Evolutionary conservation across 495 filamentous ascomycete species (phyloP), one percentile per base, ranked within the genome.

Genomic region (Penicillium subrubescens): DNA sequence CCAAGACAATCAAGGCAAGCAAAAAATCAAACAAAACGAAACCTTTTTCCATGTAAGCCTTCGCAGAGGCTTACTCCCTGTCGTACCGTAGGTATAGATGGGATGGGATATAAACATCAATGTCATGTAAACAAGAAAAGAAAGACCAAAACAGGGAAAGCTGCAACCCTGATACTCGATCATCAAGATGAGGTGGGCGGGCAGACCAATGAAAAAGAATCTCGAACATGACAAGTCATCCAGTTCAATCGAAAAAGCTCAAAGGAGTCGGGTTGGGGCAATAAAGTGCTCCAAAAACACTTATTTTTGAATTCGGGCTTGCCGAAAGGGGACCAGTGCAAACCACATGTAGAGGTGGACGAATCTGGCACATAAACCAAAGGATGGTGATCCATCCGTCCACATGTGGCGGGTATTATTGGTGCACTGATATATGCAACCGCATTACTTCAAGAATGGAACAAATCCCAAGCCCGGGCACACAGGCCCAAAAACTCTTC

Each of bases 401-500:
- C n/a, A 2, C 5, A 37, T 56, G 33, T 8, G 17, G 33, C 5
- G 53, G 2, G 3, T 34, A 19, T 19, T 8, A 54, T 23, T 21
- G 8, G 53, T 34, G 31, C 10, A 56, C 10, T 5, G 34, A 21
- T 10, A 6, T 6, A 5, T 27, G 25, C 25, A 37, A 8, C 23
- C 5, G 37, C 51, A 8, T 8, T 8, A 10, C 7, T 48, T 89
- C 81, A 99, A 55, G 93, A 97, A 81, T 98, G 95, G 74, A 99
- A 96, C 57, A 99, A 73, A 80, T 99, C 95, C 95, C 95, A 99
- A 27, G 94, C 94, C 70, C 92, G 82, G 56, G 90, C 87, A 71
- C 95, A 99, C 46, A 98, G 77, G 52, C 84, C 80, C 66, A 99
- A 77, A 73, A 99, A 99, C 71, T 99, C 94, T 51, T 97, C 94